Conservation (phyloP, 1,139 yeast genomes). For the Kodamaea sp. region DNA sequence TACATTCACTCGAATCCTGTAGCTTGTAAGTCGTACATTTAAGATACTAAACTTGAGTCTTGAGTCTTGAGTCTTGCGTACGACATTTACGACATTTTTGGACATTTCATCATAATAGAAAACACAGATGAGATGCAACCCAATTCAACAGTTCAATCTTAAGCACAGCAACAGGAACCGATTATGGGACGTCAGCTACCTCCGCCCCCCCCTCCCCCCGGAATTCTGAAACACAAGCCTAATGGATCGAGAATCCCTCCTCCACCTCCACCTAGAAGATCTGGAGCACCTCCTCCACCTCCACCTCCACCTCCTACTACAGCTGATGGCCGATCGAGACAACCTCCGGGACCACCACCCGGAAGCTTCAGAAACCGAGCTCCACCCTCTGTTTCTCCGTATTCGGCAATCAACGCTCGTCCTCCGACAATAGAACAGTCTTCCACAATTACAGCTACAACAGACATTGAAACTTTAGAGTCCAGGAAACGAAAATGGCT, state of each 20-base stretch:
- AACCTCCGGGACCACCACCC: constrained; percentile 12
- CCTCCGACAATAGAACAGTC: constrained; percentile 3
- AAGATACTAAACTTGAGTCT: too few relatives aligned
- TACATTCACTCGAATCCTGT: not conserved
- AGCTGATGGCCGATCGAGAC: constrained; percentile 8
- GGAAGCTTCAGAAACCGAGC: constrained; percentile 3
- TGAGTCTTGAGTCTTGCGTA: too few relatives aligned
- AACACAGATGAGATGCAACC: constrained; percentile 6
- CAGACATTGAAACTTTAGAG: constrained; percentile 29
- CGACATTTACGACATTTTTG: too few relatives aligned
- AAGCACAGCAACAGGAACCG: not conserved
- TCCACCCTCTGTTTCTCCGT: constrained; percentile 22
- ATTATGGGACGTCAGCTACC: constrained; percentile 32
- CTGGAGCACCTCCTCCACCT: constrained; percentile 19
- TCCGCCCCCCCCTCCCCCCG: constrained; percentile 35
- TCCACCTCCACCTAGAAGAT: constrained; percentile 20
- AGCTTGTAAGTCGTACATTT: too few relatives aligned
- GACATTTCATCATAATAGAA: constrained; percentile 2
- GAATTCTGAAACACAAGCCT: constrained; percentile 13
- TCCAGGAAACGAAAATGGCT: constrained; percentile 64
- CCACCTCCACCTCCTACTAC: constrained; percentile 23
- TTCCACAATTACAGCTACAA: not conserved
- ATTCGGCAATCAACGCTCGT: constrained; percentile 1
- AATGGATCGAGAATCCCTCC: constrained; percentile 13
- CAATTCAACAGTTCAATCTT: not conserved